Base-by-base conservation (phyloP, 139 green algal species). In the Spirogloea muscicola region DNA sequence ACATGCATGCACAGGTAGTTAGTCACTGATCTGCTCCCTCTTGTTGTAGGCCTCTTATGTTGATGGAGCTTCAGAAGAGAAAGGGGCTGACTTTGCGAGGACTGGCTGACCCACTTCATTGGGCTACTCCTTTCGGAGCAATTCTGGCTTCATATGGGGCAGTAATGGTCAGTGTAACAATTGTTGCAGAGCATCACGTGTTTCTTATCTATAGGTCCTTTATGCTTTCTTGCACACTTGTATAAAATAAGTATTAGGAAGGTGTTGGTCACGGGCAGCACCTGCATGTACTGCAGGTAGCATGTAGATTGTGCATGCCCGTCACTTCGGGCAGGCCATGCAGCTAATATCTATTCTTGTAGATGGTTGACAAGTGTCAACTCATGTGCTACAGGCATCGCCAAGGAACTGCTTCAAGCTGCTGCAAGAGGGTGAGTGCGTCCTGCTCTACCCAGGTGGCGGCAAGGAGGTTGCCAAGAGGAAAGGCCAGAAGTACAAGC, bases 401-500 rank as follows among this genome's bases (percentile, higher is more conserved):
- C 66, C 66, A 4, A 25, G 66, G 21, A 74, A 74, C 34, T 77
- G 69, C 39, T 77, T 49, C 40, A 34, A 36, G 0, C 69, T 77
- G 16, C 1, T 77, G 55, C 39, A 39, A 46, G 52, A 70, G 21
- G 69, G 69, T 16, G 57, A 77, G 55, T 18, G 37, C 31, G 38
- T 77, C 27, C 69, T 77, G 52, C 55, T 77, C 3, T 77, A 72
- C 37, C 69, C 69, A 18, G 69, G 69, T 1, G 69, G 69, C 9
- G 69, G 57, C 43, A 38, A 57, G 16, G 69, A 77, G 72, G 72
- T 80, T 4, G 63, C 64, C 13, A 75, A 80, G 48, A 31, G 64
- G 0, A 65, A 78, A 7, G 84, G 87, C 2, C 89, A 97, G 77
- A 86, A 93, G 59, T 97, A 97, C 86, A 72, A 91, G 72, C 81